Evolutionary conservation across 192 early-diverging fungal species (phyloP).

Genomic region (Haplosporangium gracile): DNA sequence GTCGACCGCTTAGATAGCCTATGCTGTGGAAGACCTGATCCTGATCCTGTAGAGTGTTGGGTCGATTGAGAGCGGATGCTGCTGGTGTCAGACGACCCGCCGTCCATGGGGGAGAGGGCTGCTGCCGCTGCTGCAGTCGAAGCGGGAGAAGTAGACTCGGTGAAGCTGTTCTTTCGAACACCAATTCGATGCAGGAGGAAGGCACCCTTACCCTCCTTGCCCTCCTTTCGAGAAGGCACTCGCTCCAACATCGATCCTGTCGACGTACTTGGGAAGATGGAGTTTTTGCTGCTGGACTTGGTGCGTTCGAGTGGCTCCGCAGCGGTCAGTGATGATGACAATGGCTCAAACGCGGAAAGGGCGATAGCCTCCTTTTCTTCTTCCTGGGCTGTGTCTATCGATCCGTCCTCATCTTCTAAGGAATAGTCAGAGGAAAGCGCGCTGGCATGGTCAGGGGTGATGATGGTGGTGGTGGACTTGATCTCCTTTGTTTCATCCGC

Average conservation of each 20-base stretch:
- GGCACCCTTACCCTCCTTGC: slow-evolving; percentile 11
- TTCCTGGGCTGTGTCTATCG: not conserved
- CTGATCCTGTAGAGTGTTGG: slow-evolving; percentile 7
- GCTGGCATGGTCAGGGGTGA: slow-evolving; percentile 1
- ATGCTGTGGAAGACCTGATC: not conserved
- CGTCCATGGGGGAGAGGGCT: not conserved
- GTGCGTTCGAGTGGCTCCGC: not conserved
- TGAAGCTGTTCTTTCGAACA: slow-evolving; percentile 46
- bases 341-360: no score
- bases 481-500: not conserved
- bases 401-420: not conserved
- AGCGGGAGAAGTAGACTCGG: not conserved
- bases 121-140: no score
- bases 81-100: slow-evolving; percentile 13
- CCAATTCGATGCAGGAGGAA: slow-evolving; percentile 39
- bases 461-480: not conserved
- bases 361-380: not conserved
- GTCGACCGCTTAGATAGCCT: slow-evolving; percentile 34
- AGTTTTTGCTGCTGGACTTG: not conserved
- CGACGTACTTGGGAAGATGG: not conserved
- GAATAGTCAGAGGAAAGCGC: not conserved
- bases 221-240: slow-evolving; percentile 4
- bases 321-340: not conserved
- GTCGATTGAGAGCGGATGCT: slow-evolving; percentile 24
- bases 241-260: not conserved